Evolutionary conservation across 371 early-diverging fungal genomes (phyloP), one percentile per base, ranked within the genome.

Genomic region (Syncephalastrum sp.): DNA sequence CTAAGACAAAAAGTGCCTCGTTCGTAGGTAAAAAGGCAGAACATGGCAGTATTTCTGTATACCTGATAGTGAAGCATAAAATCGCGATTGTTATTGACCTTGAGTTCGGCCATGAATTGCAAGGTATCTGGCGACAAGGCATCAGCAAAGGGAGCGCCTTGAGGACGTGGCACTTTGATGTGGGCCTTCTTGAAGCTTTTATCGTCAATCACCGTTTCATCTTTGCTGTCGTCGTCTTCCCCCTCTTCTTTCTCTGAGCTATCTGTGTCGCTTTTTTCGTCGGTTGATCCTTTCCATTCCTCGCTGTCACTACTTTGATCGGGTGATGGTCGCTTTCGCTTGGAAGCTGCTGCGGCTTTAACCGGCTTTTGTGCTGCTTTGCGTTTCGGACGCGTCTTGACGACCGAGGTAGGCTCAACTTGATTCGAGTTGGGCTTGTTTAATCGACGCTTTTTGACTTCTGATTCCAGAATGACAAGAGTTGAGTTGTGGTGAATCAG

Each of bases 41-140:
- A 16, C 42, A 50, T 13, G 19, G 19, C 25, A 53, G 51, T 52
- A 68, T 70, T 48, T 65, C 41, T 0, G 7, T 42, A 71, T 69
- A 8, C 72, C 14, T 16, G 63, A 33, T 33, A 33, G 38, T 33
- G 38, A 33, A 33, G 64, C 72, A 82, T 79, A 54, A 76, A 84
- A 21, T 78, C 79, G 3, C 82, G 69, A 42, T 80, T 68, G 47
- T 84, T 84, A 50, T 84, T 81, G 29, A 64, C 67, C 8, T 61
- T 73, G 6, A 84, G 60, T 29, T 77, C 74, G 0, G 75, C 69
- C 33, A 84, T 50, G 47, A 84, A 82, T 50, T 74, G 65, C 1
- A 84, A 64, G 16, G 70, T 68, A 21, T 72, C 70, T 0, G 82
- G 81, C 17, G 75, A 72, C 25, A 84, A 54, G 8, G 84, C 78